A percentile compares a stretch with the other conserved stretches of the same genome.
Evolutionary conservation across 2,329 filamentous ascomycete genomes (phyloP).

Genomic region (Thelonectria discophora): DNA sequence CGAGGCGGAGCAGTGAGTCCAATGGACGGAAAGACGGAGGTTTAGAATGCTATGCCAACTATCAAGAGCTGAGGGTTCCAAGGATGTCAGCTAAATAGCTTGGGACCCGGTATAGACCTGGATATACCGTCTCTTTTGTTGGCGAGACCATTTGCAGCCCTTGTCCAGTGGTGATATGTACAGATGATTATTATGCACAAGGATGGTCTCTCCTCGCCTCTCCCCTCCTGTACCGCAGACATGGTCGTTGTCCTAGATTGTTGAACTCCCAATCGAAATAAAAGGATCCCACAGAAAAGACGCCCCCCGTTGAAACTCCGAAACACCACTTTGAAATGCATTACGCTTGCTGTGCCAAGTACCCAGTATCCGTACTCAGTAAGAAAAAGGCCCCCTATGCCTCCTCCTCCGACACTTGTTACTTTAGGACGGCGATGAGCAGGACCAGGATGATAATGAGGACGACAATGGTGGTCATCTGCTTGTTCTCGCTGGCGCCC

Average conservation of each 20-base stretch:
- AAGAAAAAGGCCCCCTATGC: too few relatives aligned
- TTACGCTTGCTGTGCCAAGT: constrained; percentile 28
- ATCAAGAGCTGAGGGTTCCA: constrained; percentile 3
- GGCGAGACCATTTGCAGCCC: background rate
- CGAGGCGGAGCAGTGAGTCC: background rate
- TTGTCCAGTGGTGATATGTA: constrained; percentile 15
- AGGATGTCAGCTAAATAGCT: constrained; percentile 8
- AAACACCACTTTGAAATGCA: constrained; percentile 36
- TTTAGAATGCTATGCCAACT: constrained; percentile 24
- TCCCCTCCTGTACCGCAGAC: background rate
- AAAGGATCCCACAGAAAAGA: constrained; percentile 7
- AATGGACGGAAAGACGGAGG: background rate
- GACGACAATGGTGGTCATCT: constrained; percentile 82
- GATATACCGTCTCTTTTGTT: background rate
- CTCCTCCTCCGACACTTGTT: constrained; percentile 53
- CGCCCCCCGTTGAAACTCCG: constrained; percentile 14
- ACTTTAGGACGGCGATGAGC: constrained; percentile 81
- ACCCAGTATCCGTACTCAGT: too few relatives aligned
- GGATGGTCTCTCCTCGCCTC: background rate
- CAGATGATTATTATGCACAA: background rate
- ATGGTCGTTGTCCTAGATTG: background rate
- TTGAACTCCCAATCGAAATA: background rate
- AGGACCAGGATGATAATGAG: constrained; percentile 85
- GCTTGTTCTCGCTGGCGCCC: constrained; percentile 85
- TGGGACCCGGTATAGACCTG: background rate